phyloP scores from a whole-genome alignment of 2,329 filamentous ascomycete species.

The Epichloe typhina region DNA sequence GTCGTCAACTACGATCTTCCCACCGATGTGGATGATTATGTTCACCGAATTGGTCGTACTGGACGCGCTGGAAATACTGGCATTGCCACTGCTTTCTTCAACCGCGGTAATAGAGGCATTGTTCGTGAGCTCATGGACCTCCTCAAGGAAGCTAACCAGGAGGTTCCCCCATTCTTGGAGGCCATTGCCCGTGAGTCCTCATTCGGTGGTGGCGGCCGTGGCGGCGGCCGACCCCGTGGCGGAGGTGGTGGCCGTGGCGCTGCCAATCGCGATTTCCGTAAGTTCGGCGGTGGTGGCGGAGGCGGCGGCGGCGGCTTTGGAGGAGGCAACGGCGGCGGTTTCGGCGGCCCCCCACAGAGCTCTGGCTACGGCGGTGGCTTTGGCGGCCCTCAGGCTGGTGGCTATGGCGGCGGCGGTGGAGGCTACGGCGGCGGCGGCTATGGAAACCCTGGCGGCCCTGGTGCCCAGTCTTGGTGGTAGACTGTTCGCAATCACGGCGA shows the following conservation, averaged over 20 bases:
- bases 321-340: constrained; percentile 26
- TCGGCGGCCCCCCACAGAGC: constrained; percentile 15
- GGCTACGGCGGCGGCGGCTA: constrained; percentile 35
- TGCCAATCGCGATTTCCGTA: constrained; percentile 82
- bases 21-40: constrained; percentile 96
- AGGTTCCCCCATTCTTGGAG: constrained; percentile 88
- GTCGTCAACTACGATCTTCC: constrained; percentile 99
- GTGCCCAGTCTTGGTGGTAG: constrained; percentile 55
- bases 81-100: constrained; percentile 98
- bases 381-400: constrained; percentile 22
- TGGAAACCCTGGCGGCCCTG: constrained; percentile 56
- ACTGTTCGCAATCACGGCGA: background rate
- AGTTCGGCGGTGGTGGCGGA: constrained; percentile 44
- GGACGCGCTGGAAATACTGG: constrained; percentile 98
- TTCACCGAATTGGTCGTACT: constrained; percentile 98
- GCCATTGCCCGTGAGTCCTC: constrained; percentile 92
- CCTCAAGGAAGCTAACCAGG: constrained; percentile 96
- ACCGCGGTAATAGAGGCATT: constrained; percentile 96
- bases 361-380: constrained; percentile 26
- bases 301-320: constrained; percentile 28
- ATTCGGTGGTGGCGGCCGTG: constrained; percentile 58
- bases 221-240: constrained; percentile 39
- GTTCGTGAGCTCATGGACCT: constrained; percentile 95
- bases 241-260: constrained; percentile 55
- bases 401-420: constrained; percentile 25